Evolutionary conservation across 371 early-diverging fungal species (phyloP), one percentile per base, ranked within the genome.

Genomic region (Zychaea mexicana): DNA sequence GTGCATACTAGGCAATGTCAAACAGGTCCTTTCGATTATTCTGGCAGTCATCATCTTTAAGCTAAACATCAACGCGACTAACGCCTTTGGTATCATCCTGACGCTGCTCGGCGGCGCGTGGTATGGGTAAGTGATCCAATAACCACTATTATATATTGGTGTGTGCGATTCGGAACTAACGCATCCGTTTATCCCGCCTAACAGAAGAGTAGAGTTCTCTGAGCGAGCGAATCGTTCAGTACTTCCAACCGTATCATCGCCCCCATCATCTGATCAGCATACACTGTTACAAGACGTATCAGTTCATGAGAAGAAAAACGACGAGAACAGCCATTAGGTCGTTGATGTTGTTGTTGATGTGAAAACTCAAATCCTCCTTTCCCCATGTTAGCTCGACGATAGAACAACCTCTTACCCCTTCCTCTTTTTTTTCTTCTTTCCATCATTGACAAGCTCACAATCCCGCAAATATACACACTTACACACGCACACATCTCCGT

Each of bases 11-110:
- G 88, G 88, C 47, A 92, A 95, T 70, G 92, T 94, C 39, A 94
- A 95, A 77, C 93, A 93, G 61, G 93, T 90, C 1, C 76, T 94
- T 49, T 90, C 90, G 26, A 91, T 96, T 47, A 77, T 90, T 19
- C 68, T 94, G 39, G 88, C 92, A 8, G 89, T 94, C 10, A 73
- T 86, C 26, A 84, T 96, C 36, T 94, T 96, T 76, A 71, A 85
- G 52, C 79, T 88, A 21, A 70, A 72, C 24, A 88, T 96, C 53
- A 87, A 85, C 2, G 59, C 73, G 22, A 79, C 83, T 26, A 93
- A 92, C 57, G 87, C 84, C 4, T 62, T 89, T 30, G 94, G 96
- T 60, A 92, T 94, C 60, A 62, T 87, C 30, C 65, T 93, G 60
- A 96, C 96, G 0, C 71, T 96, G 17, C 27, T 74, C 24, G 96